phyloP scores from a whole-genome alignment of 768 basidiomycete species.

The Mycena floridula region DNA sequence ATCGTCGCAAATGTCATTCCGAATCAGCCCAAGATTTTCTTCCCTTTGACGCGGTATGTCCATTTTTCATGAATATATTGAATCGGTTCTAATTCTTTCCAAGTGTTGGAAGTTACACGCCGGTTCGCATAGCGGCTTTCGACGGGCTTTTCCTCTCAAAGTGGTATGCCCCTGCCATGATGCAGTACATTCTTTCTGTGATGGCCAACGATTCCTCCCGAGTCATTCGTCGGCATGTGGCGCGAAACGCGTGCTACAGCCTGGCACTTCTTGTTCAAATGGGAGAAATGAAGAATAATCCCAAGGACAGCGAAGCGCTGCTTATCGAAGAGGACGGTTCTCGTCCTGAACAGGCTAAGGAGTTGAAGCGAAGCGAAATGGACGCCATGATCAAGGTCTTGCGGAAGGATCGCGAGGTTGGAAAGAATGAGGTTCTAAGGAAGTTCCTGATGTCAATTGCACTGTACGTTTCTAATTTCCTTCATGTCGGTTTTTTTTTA shows the following conservation, averaged over 20 bases:
- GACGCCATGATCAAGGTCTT: slow-evolving; percentile 83
- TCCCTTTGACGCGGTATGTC: slow-evolving; percentile 80
- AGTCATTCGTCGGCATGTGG: slow-evolving; percentile 78
- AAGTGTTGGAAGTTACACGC: slow-evolving; percentile 93
- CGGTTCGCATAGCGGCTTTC: slow-evolving; percentile 89
- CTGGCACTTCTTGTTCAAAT: slow-evolving; percentile 81
- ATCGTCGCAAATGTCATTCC: slow-evolving; percentile 74
- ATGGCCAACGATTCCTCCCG: slow-evolving; percentile 84
- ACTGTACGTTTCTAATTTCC: slow-evolving; percentile 44
- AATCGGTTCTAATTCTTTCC: slow-evolving; percentile 6
- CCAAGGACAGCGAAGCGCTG: slow-evolving; percentile 70
- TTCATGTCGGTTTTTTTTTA: slow-evolving; percentile 5
- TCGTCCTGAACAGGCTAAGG: slow-evolving; percentile 61
- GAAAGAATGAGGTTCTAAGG: slow-evolving; percentile 72
- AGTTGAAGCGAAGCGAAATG: slow-evolving; percentile 75
- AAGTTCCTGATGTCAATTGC: slow-evolving; percentile 79
- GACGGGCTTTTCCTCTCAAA: slow-evolving; percentile 89
- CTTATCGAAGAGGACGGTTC: slow-evolving; percentile 86
- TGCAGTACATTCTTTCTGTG: slow-evolving; percentile 83
- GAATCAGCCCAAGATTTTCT: slow-evolving; percentile 70
- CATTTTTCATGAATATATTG: slow-evolving; percentile 9
- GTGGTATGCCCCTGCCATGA: slow-evolving; percentile 80
- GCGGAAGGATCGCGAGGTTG: slow-evolving; percentile 80
- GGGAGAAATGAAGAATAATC: slow-evolving; percentile 78
- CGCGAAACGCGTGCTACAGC: slow-evolving; percentile 80